A percentile compares a stretch with the other conserved stretches of the same genome.
phyloP scores from a whole-genome alignment of 225 moss, liverwort and hornwort species.

The Neckera pumila region DNA sequence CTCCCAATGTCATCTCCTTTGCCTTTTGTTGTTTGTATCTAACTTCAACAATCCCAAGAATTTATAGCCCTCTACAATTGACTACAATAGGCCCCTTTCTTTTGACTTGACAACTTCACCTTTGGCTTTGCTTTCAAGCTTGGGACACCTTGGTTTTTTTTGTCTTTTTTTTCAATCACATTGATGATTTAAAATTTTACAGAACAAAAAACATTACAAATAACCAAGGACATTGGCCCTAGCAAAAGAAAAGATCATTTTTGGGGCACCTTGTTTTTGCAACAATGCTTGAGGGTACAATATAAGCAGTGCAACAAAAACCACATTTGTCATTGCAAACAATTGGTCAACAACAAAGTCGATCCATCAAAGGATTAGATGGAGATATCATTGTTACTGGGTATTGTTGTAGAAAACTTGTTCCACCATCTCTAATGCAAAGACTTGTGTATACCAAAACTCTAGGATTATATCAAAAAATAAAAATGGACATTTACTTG shows the following conservation, averaged over 20 bases:
- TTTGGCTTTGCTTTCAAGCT: not conserved
- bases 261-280: not conserved
- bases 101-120: not conserved
- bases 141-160: not conserved
- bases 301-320: not conserved
- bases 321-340: not conserved
- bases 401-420: not conserved
- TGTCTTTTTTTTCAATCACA: not conserved
- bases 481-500: not conserved
- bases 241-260: fast-evolving
- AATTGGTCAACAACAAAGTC: not conserved
- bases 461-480: not conserved
- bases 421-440: not conserved
- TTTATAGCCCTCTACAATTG: fast-evolving
- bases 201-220: not conserved
- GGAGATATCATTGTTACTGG: not conserved
- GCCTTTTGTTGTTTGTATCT: not conserved
- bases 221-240: too few relatives aligned
- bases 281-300: fast-evolving
- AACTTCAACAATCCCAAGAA: not conserved
- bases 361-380: not conserved
- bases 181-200: not conserved
- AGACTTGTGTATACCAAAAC: not conserved
- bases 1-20: not conserved
- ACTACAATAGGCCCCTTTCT: not conserved